Conservation (phyloP, 2,329 filamentous ascomycete genomes). For the Cladosporium colombiae region DNA sequence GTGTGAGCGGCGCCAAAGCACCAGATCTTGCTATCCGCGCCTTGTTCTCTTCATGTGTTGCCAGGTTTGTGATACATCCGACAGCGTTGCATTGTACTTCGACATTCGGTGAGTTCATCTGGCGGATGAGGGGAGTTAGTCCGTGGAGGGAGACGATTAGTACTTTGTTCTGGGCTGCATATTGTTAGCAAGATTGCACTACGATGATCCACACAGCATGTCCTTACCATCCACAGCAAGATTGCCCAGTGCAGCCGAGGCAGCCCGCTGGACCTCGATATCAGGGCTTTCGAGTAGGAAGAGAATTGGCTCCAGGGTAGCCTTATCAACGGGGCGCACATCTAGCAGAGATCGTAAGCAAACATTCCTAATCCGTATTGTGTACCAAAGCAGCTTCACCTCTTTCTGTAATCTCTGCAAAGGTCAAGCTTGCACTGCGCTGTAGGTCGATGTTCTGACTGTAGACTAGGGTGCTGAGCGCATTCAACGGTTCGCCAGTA, state of each 20-base stretch:
- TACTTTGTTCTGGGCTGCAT: conserved; percentile 93
- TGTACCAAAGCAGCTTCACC: conserved; percentile 57
- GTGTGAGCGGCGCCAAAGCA: conserved; percentile 84
- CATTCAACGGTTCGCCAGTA: conserved; percentile 87
- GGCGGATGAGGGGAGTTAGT: conserved; percentile 85
- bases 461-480: conserved; percentile 92
- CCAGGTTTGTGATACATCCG: conserved; percentile 96
- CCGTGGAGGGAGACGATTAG: conserved; percentile 91
- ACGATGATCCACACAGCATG: conserved; percentile 42
- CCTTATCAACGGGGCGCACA: conserved; percentile 91
- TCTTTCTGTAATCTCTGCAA: conserved; percentile 98
- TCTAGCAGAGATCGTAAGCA: conserved; percentile 56
- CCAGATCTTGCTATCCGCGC: conserved; percentile 96
- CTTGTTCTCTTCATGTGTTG: conserved; percentile 98
- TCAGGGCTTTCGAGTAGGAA: conserved; percentile 93
- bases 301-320: conserved; percentile 93
- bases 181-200: conserved; percentile 44
- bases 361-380: conserved; percentile 12
- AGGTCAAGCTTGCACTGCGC: conserved; percentile 94
- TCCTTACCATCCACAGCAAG: conserved; percentile 88
- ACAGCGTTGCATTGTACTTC: conserved; percentile 99
- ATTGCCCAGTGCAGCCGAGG: conserved; percentile 93
- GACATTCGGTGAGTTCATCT: conserved; percentile 98
- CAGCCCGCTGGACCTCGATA: conserved; percentile 94
- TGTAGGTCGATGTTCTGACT: conserved; percentile 98